Conservation (phyloP, 2,329 filamentous ascomycete species). For the Cercospora zeina region DNA sequence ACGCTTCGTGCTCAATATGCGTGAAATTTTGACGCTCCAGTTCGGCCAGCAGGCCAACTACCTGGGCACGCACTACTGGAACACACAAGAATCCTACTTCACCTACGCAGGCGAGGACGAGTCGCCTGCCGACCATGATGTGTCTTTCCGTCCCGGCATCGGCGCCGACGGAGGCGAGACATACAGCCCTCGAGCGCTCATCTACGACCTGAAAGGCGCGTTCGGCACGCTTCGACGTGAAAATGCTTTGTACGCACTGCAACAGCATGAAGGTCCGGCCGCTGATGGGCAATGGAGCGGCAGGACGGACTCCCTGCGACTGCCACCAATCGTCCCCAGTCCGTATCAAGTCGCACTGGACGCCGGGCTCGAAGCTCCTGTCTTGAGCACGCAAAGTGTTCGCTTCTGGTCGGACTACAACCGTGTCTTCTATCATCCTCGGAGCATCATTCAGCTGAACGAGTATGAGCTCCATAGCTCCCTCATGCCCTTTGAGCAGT, state of each 20-base stretch:
- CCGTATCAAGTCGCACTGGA: slow-evolving; percentile 81
- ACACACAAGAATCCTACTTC: slow-evolving; percentile 97
- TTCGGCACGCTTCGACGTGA: slow-evolving; percentile 87
- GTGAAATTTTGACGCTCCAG: slow-evolving; percentile 92
- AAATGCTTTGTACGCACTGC: slow-evolving; percentile 78
- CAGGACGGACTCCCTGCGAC: slow-evolving; percentile 65
- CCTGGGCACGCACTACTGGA: slow-evolving; percentile 95
- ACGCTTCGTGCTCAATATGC: slow-evolving; percentile 59
- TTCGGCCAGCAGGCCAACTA: slow-evolving; percentile 93
- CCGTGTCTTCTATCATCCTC: slow-evolving; percentile 86
- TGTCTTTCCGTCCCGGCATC: slow-evolving; percentile 83
- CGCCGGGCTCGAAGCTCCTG: slow-evolving; percentile 62
- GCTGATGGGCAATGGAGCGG: slow-evolving; percentile 58
- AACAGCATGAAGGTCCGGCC: slow-evolving; percentile 45
- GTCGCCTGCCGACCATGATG: slow-evolving; percentile 72
- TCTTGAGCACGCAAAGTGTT: slow-evolving; percentile 69
- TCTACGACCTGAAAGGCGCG: slow-evolving; percentile 92
- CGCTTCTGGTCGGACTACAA: slow-evolving; percentile 97
- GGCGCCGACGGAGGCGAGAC: slow-evolving; percentile 85
- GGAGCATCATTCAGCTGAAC: slow-evolving; percentile 80
- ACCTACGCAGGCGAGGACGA: slow-evolving; percentile 74
- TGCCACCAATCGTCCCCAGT: slow-evolving; percentile 66
- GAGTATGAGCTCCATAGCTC: slow-evolving; percentile 82
- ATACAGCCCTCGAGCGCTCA: slow-evolving; percentile 83
- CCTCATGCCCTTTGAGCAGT: slow-evolving; percentile 79